phyloP scores from a whole-genome alignment of 768 basidiomycete species.

The Serendipita sp. region DNA sequence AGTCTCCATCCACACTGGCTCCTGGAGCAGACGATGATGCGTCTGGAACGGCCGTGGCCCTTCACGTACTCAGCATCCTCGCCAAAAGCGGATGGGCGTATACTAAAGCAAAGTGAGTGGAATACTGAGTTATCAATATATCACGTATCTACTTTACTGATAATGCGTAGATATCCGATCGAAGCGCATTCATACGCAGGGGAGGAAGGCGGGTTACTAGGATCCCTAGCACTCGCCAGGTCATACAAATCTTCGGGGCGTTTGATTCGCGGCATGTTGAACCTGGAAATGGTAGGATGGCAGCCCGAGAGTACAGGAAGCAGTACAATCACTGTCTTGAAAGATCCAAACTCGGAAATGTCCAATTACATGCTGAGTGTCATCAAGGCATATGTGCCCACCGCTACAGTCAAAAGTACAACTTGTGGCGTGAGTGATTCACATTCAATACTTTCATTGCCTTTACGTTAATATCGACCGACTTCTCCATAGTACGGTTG shows the following conservation, averaged over 20 bases:
- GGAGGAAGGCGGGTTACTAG: constrained; percentile 7
- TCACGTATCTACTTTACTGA: background rate
- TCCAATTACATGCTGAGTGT: background rate
- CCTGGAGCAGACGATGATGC: constrained; percentile 6
- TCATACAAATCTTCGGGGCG: constrained; percentile 1
- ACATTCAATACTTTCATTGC: background rate
- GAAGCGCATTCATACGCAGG: constrained; percentile 7
- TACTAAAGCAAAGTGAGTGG: background rate
- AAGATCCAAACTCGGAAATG: background rate
- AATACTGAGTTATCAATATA: background rate
- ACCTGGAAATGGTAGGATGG: constrained; percentile 8
- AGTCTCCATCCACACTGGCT: background rate
- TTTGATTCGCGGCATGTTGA: constrained; percentile 4
- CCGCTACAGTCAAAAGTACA: background rate
- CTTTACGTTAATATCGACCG: background rate
- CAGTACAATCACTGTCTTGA: constrained; percentile 3
- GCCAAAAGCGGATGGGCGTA: background rate
- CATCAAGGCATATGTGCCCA: constrained; percentile 2
- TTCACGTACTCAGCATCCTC: constrained; percentile 5
- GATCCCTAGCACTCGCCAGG: background rate
- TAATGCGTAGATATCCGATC: background rate
- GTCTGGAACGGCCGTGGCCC: constrained; percentile 3
- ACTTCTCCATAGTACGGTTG: constrained; percentile 4
- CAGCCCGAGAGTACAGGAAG: constrained; percentile 1
- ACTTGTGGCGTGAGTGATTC: constrained; percentile 3